These are phyloP conservation scores for Aspergillus olivimuriae DNA, from an alignment of 495 filamentous ascomycete genomes.

Conservation along the genomic window DNA sequence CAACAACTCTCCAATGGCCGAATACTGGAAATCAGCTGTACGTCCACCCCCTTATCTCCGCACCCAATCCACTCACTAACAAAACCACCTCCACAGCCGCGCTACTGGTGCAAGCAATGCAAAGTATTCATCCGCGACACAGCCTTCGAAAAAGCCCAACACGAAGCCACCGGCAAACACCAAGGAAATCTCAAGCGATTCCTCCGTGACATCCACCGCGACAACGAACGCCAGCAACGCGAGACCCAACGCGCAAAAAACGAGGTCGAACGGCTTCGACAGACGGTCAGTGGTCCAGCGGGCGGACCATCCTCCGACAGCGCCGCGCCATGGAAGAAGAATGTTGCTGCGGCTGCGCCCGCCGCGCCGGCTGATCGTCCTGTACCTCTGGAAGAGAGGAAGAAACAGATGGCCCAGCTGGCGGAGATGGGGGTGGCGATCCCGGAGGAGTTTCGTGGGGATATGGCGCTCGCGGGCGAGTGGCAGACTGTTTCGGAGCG, in stretches of 20 bases:
- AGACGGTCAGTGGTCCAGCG: conserved; percentile 50
- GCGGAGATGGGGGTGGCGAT: conserved; percentile 81
- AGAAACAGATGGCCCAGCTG: conserved; percentile 79
- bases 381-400: conserved; percentile 61
- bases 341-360: conserved; percentile 16
- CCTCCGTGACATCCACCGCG: conserved; percentile 77
- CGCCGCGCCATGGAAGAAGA: conserved; percentile 21
- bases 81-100: conserved; percentile 44
- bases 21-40: conserved; percentile 98
- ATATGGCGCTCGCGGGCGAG: conserved; percentile 85
- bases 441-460: conserved; percentile 68
- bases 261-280: conserved; percentile 82
- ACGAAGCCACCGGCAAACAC: conserved; percentile 85
- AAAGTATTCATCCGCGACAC: conserved; percentile 87
- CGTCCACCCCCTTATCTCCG: conserved; percentile 15
- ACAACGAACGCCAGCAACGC: conserved; percentile 67
- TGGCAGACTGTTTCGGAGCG: conserved; percentile 70
- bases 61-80: background rate
- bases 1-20: conserved; percentile 58
- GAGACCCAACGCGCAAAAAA: conserved; percentile 76
- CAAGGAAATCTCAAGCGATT: conserved; percentile 86
- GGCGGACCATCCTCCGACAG: conserved; percentile 16
- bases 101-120: conserved; percentile 98
- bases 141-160: conserved; percentile 78
- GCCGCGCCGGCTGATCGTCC: conserved; percentile 22